phyloP scores from a whole-genome alignment of 768 basidiomycete genomes.

The Suillus ampliporus region DNA sequence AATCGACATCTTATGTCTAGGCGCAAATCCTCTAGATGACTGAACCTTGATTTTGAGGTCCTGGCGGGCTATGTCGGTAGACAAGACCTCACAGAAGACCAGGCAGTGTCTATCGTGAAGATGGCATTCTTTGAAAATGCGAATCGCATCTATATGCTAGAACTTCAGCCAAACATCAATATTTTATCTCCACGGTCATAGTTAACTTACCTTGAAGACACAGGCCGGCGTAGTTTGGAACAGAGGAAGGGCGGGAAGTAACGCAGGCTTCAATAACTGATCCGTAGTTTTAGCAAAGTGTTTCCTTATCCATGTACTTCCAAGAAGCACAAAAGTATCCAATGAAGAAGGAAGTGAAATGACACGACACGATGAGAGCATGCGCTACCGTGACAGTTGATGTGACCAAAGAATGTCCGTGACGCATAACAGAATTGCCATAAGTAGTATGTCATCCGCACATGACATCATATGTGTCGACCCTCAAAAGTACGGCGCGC shows the following conservation, averaged over 20 bases:
- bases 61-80: slow-evolving; percentile 53
- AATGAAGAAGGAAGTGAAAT: too few species aligned
- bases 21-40: not conserved
- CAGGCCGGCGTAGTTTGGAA: not conserved
- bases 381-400: too few species aligned
- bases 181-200: slow-evolving; percentile 9
- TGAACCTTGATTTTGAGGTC: slow-evolving; percentile 48
- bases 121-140: slow-evolving; percentile 71
- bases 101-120: slow-evolving; percentile 59
- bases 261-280: not conserved
- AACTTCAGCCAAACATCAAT: slow-evolving; percentile 41
- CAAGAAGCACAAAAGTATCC: not conserved
- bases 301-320: not conserved
- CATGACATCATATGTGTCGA: too few species aligned
- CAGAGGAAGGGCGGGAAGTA: not conserved
- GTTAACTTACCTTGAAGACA: not conserved
- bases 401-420: too few species aligned
- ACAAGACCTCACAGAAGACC: slow-evolving; percentile 57
- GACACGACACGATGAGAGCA: too few species aligned
- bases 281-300: not conserved
- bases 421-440: too few species aligned
- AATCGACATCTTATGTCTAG: slow-evolving; percentile 15
- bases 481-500: too few species aligned
- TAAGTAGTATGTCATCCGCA: too few species aligned
- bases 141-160: slow-evolving; percentile 65